Percentiles rank a stretch among this genome's conserved stretches.
phyloP scores from a whole-genome alignment of 176 grass and related monocot species.

The sorghum (Sorghum bicolor) region DNA sequence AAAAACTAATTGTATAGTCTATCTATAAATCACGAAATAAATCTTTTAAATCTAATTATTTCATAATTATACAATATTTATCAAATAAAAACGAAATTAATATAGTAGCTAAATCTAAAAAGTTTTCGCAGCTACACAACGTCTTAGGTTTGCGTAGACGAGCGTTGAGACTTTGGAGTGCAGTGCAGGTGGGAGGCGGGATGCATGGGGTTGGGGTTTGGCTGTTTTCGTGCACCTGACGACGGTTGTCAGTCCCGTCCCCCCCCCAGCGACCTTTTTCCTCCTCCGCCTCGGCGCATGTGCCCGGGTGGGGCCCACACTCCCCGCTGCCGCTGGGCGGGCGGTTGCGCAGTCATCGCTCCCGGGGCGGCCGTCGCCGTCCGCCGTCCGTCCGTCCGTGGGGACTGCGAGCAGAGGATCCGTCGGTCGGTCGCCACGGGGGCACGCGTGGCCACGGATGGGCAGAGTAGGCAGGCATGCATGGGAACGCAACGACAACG shows the following conservation, averaged over 20 bases:
- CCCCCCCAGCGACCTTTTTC: neutral
- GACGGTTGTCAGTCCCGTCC: neutral
- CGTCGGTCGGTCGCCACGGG: neutral
- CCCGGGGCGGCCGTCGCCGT: neutral
- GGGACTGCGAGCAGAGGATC: neutral
- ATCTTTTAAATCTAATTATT: too few species aligned
- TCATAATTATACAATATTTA: too few species aligned
- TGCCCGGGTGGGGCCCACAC: neutral
- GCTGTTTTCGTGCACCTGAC: conserved; percentile 6
- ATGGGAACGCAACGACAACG: neutral
- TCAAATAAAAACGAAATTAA: too few species aligned
- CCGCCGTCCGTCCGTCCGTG: neutral
- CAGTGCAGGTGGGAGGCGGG: neutral
- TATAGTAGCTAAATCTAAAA: too few species aligned
- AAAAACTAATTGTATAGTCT: too few species aligned
- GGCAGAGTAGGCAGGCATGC: neutral
- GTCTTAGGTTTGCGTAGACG: neutral
- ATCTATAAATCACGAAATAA: too few species aligned
- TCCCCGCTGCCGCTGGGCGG: neutral
- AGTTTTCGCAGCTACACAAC: too few species aligned
- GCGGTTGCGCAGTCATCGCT: neutral
- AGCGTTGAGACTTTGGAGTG: neutral
- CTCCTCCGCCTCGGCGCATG: neutral
- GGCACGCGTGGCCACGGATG: neutral
- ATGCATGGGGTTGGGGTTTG: too few species aligned